Evolutionary conservation across 768 basidiomycete genomes (phyloP).

Genomic region (Tricholoma terreum): DNA sequence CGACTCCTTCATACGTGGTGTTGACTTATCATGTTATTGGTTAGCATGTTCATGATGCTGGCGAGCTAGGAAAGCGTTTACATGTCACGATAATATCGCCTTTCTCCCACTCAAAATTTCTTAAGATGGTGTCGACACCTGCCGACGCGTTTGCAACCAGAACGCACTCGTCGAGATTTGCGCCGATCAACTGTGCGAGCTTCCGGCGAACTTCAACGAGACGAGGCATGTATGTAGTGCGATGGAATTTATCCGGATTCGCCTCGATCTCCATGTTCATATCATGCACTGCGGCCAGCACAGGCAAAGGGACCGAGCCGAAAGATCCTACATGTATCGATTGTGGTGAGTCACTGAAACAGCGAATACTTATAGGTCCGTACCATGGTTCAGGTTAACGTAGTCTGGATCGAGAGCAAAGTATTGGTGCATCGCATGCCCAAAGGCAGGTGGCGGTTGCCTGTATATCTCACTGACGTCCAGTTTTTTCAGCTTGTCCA

Average conservation of each 20-base stretch:
- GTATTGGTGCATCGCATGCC: conserved; percentile 50
- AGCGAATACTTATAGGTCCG: conserved; percentile 20
- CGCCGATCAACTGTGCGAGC: conserved; percentile 49
- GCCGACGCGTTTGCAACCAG: conserved; percentile 53
- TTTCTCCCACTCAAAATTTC: conserved; percentile 58
- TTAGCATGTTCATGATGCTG: neutral
- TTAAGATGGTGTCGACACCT: conserved; percentile 58
- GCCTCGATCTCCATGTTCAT: conserved; percentile 38
- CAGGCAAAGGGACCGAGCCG: conserved; percentile 47
- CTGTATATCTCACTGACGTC: conserved; percentile 17
- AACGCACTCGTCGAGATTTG: conserved; percentile 44
- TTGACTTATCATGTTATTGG: conserved; percentile 3
- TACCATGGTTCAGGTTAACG: conserved; percentile 66
- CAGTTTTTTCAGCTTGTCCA: conserved; percentile 1
- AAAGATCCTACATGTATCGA: conserved; percentile 39
- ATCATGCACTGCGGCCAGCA: conserved; percentile 36
- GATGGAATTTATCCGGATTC: conserved; percentile 50
- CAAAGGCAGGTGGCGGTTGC: conserved; percentile 42
- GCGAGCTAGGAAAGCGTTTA: conserved; percentile 17
- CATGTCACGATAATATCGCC: conserved; percentile 61
- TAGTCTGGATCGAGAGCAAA: conserved; percentile 58
- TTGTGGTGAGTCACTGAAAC: neutral
- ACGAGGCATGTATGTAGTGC: conserved; percentile 25
- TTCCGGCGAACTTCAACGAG: conserved; percentile 38
- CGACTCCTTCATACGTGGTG: conserved; percentile 47